Conservation (phyloP, 352 stramenopile species). For the Phytophthora podocarpi region DNA sequence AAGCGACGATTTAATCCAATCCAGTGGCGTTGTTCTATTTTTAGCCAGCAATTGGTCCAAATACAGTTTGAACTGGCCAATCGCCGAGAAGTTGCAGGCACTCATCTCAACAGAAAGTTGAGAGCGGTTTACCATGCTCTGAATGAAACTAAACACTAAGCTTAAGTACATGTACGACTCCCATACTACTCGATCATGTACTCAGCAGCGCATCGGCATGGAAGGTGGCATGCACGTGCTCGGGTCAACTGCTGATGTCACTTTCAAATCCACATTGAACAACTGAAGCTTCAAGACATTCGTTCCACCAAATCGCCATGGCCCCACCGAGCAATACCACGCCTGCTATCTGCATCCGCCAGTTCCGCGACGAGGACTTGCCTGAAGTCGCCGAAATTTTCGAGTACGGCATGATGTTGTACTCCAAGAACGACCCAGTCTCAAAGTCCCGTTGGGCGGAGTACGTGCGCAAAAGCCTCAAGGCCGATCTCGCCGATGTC, state of each 20-base stretch:
- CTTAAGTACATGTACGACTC: no score
- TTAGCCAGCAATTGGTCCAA: slow-evolving; percentile 1
- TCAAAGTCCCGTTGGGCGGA: slow-evolving; percentile 23
- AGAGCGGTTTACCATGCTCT: no score
- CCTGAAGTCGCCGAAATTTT: slow-evolving; percentile 41
- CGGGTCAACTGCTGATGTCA: neutral
- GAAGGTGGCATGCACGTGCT: neutral
- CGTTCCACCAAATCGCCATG: slow-evolving; percentile 14
- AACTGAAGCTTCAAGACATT: neutral
- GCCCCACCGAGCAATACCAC: neutral
- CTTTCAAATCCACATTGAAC: slow-evolving; percentile 7
- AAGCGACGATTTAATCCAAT: slow-evolving; percentile 28
- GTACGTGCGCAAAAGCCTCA: slow-evolving; percentile 42
- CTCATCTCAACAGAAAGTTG: slow-evolving; percentile 32
- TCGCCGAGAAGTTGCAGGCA: neutral
- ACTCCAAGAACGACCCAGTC: slow-evolving; percentile 27
- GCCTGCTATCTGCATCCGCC: slow-evolving; percentile 30
- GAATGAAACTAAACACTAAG: no score
- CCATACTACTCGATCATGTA: no score
- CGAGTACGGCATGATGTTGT: slow-evolving; percentile 44
- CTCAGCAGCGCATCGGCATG: no score
- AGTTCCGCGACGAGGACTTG: slow-evolving; percentile 39
- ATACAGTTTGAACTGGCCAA: neutral
- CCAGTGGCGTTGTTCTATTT: neutral
- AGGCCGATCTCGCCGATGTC: slow-evolving; percentile 41